phyloP scores from a whole-genome alignment of 768 basidiomycete species.

The Pleurotus ostreatus region DNA sequence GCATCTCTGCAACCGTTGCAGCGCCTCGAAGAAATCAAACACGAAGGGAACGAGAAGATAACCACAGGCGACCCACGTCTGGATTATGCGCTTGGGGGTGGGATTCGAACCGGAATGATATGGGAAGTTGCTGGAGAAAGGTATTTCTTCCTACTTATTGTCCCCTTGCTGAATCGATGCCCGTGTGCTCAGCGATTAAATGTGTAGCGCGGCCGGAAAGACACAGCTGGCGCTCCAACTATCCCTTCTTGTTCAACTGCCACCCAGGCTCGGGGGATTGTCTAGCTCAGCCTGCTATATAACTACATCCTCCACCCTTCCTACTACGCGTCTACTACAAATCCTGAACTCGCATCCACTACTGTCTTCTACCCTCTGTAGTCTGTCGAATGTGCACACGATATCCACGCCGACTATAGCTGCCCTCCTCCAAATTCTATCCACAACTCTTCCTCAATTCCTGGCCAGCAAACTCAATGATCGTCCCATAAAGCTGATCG shows the following conservation, averaged over 20 bases:
- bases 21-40: slow-evolving; percentile 34
- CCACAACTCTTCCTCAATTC: slow-evolving; percentile 48
- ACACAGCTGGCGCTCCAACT: slow-evolving; percentile 88
- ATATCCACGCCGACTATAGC: slow-evolving; percentile 51
- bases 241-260: slow-evolving; percentile 74
- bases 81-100: slow-evolving; percentile 73
- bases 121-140: slow-evolving; percentile 92
- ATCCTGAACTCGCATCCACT: slow-evolving; percentile 51
- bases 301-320: slow-evolving; percentile 66
- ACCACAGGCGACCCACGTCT: slow-evolving; percentile 73
- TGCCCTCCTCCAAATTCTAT: slow-evolving; percentile 52
- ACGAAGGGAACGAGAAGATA: slow-evolving; percentile 42
- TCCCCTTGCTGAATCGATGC: not conserved
- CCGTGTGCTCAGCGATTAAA: too few relatives aligned
- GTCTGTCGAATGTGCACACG: slow-evolving; percentile 59
- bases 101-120: slow-evolving; percentile 72
- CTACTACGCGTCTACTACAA: slow-evolving; percentile 64
- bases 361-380: slow-evolving; percentile 37
- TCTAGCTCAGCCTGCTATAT: slow-evolving; percentile 73
- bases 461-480: slow-evolving; percentile 30
- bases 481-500: slow-evolving; percentile 66
- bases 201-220: slow-evolving; percentile 84
- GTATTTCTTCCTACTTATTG: slow-evolving; percentile 34
- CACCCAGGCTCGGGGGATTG: slow-evolving; percentile 50
- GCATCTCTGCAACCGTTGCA: slow-evolving; percentile 34